These are phyloP conservation scores for Hygrophila difformis DNA, from an alignment of 257 asterid species.

Conservation along the genomic window DNA sequence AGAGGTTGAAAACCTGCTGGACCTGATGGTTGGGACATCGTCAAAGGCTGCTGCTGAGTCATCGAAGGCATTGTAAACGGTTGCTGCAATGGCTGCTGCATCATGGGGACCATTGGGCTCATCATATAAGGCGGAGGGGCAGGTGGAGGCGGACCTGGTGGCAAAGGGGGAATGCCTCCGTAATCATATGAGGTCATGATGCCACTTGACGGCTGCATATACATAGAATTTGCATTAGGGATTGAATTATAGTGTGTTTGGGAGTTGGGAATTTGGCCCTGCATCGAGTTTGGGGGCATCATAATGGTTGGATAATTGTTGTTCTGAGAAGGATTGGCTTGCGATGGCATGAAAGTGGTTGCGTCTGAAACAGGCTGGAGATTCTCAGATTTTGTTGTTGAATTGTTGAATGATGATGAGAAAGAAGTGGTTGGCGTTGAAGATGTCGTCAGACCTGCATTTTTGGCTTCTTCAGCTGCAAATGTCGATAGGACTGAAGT, in stretches of 20 bases:
- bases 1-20: slow-evolving; percentile 54
- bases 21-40: slow-evolving; percentile 20
- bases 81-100: slow-evolving; percentile 50
- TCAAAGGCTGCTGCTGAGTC: slow-evolving; percentile 28
- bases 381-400: slow-evolving; percentile 27
- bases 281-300: slow-evolving; percentile 26
- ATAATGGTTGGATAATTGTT: slow-evolving; percentile 32
- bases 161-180: slow-evolving; percentile 32
- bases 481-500: slow-evolving; percentile 75
- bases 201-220: slow-evolving; percentile 53
- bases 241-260: slow-evolving; percentile 46
- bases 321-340: slow-evolving; percentile 30
- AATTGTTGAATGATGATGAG: slow-evolving; percentile 22
- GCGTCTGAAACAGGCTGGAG: slow-evolving; percentile 29
- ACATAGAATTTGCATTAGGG: slow-evolving; percentile 40
- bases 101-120: slow-evolving; percentile 42
- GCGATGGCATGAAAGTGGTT: slow-evolving; percentile 26
- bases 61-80: slow-evolving; percentile 21
- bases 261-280: slow-evolving; percentile 34
- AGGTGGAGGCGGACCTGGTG: slow-evolving; percentile 40
- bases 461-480: slow-evolving; percentile 85
- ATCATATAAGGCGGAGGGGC: slow-evolving; percentile 51
- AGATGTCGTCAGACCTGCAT: slow-evolving; percentile 48
- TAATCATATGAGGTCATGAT: slow-evolving; percentile 44
- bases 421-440: slow-evolving; percentile 37